Conservation (phyloP, 768 basidiomycete species). For the Naganishia kalamii region DNA sequence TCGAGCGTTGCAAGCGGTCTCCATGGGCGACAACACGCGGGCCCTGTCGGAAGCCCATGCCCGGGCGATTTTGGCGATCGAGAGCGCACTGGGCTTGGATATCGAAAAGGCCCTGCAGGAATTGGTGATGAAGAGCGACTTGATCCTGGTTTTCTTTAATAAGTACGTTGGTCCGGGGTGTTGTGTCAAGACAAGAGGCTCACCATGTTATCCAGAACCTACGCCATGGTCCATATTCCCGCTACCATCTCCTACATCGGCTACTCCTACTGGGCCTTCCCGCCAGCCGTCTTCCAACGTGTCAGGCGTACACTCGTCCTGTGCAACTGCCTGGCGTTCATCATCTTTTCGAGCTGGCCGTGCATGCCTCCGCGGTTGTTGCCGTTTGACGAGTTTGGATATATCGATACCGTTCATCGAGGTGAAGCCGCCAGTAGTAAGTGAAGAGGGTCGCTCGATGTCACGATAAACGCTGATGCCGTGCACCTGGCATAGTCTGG, state of each 20-base stretch:
- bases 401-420: conserved; percentile 36
- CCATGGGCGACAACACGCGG: conserved; percentile 33
- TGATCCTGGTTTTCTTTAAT: conserved; percentile 30
- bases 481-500: too few relatives aligned
- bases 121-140: conserved; percentile 27
- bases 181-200: neutral
- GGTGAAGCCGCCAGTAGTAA: conserved; percentile 35
- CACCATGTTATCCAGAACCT: conserved; percentile 25
- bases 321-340: conserved; percentile 35
- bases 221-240: conserved; percentile 41
- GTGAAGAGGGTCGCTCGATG: too few relatives aligned
- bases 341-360: conserved; percentile 38
- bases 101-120: conserved; percentile 33
- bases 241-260: conserved; percentile 39
- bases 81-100: conserved; percentile 30
- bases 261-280: conserved; percentile 32
- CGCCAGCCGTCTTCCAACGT: conserved; percentile 30
- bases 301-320: conserved; percentile 35
- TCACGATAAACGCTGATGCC: too few relatives aligned
- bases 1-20: conserved; percentile 33
- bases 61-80: conserved; percentile 28
- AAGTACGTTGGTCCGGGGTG: conserved; percentile 26
- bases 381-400: conserved; percentile 32
- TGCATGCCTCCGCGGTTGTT: conserved; percentile 39
- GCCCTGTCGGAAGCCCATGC: conserved; percentile 32